Evolutionary conservation across 2,329 filamentous ascomycete genomes (phyloP).

Genomic region (Pseudogymnoascus sp.): DNA sequence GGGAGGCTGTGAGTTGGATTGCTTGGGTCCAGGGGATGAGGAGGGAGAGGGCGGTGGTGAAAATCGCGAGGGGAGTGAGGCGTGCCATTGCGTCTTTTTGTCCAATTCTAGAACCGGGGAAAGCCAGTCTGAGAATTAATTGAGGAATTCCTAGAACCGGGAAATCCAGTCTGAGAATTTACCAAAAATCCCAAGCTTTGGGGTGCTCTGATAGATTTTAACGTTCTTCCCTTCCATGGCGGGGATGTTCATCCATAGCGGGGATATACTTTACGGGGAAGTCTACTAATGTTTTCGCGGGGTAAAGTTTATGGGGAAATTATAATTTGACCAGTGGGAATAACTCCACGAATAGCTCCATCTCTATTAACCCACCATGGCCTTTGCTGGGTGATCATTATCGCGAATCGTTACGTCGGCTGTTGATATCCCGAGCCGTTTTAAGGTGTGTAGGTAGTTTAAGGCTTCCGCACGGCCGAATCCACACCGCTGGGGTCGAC

Average conservation of each 20-base stretch:
- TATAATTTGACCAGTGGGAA: neutral
- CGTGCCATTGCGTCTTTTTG: neutral
- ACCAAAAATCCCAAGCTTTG: neutral
- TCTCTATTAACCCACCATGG: neutral
- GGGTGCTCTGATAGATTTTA: neutral
- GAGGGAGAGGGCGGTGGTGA: neutral
- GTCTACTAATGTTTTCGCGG: neutral
- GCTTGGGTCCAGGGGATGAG: neutral
- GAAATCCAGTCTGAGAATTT: neutral
- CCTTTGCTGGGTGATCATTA: neutral
- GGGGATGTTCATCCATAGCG: neutral
- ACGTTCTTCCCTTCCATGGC: no score
- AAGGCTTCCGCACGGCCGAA: constrained; percentile 5
- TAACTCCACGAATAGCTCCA: constrained; percentile 1
- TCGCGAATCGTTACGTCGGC: constrained; percentile 11
- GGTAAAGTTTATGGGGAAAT: neutral
- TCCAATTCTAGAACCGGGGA: neutral
- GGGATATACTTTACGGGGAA: neutral
- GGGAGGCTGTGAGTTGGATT: constrained; percentile 29
- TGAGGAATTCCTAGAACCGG: neutral
- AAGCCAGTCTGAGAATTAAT: neutral
- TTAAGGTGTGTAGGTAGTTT: no score
- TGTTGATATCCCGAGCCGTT: neutral
- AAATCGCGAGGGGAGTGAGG: neutral
- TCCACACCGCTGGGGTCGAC: neutral